Evolutionary conservation across 768 basidiomycete species (phyloP), one percentile per base, ranked within the genome.

Genomic region (Lentinula edodes): DNA sequence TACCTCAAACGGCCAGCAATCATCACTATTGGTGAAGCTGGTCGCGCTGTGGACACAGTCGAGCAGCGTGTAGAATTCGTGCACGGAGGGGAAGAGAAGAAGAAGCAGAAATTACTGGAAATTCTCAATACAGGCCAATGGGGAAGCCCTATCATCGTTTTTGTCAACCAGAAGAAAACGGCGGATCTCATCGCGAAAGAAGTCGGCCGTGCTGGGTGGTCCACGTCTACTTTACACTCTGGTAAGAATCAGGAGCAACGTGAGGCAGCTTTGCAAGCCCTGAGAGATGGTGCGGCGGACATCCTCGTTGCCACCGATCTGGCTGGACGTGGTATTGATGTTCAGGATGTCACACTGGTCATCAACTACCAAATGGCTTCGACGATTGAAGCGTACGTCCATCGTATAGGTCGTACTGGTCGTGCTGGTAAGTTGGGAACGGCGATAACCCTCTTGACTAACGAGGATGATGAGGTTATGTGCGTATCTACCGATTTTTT

Each of bases 131-230:
- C 87, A 64, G 89, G 87, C 45, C 80, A 83, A 63, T 93, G 86
- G 72, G 74, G 86, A 39, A 85, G 97, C 16, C 97, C 97, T 5
- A 98, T 99, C 67, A 99, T 99, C 65, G 91, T 95, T 18, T 99
- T 98, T 75, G 95, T 98, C 79, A 98, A 98, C 73, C 95, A 98
- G 75, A 99, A 99, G 82, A 97, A 98, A 82, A 96, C 94, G 12
- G 96, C 95, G 55, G 97, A 99, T 72, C 93, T 95, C 88, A 93
- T 99, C 38, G 90, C 93, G 42, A 95, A 95, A 72, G 95, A 98
- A 70, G 79, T 99, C 2, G 87, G 88, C 53, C 90, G 94, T 57
- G 93, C 88, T 43, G 90, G 92, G 90, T 95, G 94, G 91, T 90
- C 79, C 64, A 89, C 93, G 1, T 86, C 94, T 15, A 97, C 95